Conservation (phyloP, 176 grass and related monocot genomes). For the Canna indica region DNA sequence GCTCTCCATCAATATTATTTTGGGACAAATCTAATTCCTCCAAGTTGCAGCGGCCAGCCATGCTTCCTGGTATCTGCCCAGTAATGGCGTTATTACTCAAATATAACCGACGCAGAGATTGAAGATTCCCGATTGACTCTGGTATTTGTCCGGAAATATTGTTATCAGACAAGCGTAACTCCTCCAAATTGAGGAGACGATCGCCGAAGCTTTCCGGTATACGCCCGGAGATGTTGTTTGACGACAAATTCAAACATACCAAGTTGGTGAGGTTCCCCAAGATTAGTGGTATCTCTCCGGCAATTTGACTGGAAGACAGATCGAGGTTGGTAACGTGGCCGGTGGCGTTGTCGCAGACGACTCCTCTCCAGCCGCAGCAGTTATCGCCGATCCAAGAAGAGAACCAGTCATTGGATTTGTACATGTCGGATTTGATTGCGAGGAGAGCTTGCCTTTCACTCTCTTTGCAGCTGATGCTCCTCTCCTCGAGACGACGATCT, state of each 20-base stretch:
- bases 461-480: too few relatives aligned
- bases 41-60: background rate
- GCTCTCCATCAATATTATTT: background rate
- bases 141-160: background rate
- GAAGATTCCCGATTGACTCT: background rate
- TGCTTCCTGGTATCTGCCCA: background rate
- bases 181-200: background rate
- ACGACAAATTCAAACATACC: background rate
- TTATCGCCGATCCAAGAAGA: background rate
- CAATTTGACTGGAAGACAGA: background rate
- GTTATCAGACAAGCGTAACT: background rate
- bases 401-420: background rate
- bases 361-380: background rate
- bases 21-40: background rate
- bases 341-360: conserved; percentile 18
- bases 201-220: background rate
- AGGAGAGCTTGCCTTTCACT: too few relatives aligned
- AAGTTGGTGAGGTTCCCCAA: conserved; percentile 20
- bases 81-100: background rate
- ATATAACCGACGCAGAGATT: background rate
- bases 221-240: background rate
- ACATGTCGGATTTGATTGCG: too few relatives aligned
- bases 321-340: conserved; percentile 24
- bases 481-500: too few relatives aligned
- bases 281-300: conserved; percentile 21